Evolutionary conservation across 2,329 filamentous ascomycete genomes (phyloP), one percentile per base, ranked within the genome.

Genomic region (Calcarisporium arbuscula): DNA sequence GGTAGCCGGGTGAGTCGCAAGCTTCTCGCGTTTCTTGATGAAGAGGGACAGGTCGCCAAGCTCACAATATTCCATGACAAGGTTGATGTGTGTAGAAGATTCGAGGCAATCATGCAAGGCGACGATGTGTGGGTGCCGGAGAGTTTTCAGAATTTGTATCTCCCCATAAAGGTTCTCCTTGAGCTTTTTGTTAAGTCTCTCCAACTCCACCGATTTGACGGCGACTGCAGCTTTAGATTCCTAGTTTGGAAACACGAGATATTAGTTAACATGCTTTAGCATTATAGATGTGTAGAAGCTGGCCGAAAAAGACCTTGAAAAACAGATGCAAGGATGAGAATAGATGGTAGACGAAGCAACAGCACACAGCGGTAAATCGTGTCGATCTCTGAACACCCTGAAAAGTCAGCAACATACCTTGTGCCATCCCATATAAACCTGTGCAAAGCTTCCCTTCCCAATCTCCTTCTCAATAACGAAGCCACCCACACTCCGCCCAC

Each of bases 31-130:
- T 64, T 92, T 94, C 71, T 92, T 94, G 65, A 98, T 95, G 61
- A 98, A 96, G 35, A 90, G 72, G 9, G 92, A 94, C 39, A 98
- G 65, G 55, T 98, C 92, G 16, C 92, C 90, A 26, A 98, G 74
- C 56, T 94, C 87, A 64, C 92, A 96, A 63, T 94, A 96, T 65
- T 98, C 92, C 90, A 96, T 98, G 44, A 96, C 82, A 39, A 98
- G 75, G 62, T 98, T 92, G 63, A 96, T 95, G 54, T 94, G 85
- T 16, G 82, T 81, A 4, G 77, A 68, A 1, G 86, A 83, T 60
- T 96, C 89, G 58, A 90, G 75, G 65, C 89, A 95, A 62, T 95
- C 87, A 67, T 95, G 89, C 30, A 98, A 80, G 48, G 88, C 85
- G 47, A 96, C 92, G 49, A 98, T 95, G 56, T 98, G 92, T 19